Percentiles rank a stretch among this genome's conserved stretches.
These are phyloP conservation scores for Boechera stricta DNA, from an alignment of 345 rosid species.

Conservation along the genomic window DNA sequence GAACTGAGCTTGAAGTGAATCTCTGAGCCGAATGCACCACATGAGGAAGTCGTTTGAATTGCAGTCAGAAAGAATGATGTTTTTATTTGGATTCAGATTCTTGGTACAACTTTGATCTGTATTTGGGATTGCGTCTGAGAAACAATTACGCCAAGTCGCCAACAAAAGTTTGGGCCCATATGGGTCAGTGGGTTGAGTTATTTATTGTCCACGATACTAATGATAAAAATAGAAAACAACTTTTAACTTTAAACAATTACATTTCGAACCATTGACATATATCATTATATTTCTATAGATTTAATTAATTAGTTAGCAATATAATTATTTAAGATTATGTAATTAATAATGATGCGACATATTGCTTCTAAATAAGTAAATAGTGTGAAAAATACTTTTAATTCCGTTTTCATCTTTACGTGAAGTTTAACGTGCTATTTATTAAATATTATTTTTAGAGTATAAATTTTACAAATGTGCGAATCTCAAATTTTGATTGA, in stretches of 20 bases:
- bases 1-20: constrained; percentile 21
- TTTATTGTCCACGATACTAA: constrained; percentile 1
- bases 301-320: neutral
- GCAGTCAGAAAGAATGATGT: neutral
- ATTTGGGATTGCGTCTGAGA: constrained; percentile 10
- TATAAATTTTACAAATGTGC: too few relatives aligned
- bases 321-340: neutral
- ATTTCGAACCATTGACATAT: neutral
- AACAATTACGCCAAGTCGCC: neutral
- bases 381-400: neutral
- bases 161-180: constrained; percentile 9
- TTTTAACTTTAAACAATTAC: neutral
- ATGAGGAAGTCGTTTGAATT: neutral
- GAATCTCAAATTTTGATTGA: too few relatives aligned
- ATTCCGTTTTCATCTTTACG: neutral
- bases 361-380: neutral
- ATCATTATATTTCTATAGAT: neutral
- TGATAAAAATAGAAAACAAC: neutral
- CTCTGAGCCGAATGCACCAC: neutral
- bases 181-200: constrained; percentile 13
- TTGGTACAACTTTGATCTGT: neutral
- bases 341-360: neutral
- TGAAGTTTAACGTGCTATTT: neutral
- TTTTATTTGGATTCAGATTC: neutral
- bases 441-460: too few relatives aligned